Evolutionary conservation across 306 rosid genomes (phyloP), one percentile per base, ranked within the genome.

Genomic region (Ceratonia siliqua): DNA sequence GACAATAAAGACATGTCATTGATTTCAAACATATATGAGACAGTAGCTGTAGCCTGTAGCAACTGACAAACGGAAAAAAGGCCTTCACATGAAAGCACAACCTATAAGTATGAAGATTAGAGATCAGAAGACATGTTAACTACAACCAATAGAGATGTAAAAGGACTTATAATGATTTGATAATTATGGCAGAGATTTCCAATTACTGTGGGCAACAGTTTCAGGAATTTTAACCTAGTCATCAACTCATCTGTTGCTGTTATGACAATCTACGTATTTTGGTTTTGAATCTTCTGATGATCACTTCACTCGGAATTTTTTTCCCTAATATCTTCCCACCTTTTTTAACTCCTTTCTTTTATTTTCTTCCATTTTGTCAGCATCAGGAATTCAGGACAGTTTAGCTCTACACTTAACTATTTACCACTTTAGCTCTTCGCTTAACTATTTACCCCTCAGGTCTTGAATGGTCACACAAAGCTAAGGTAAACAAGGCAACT

Each of bases 21-120:
- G 43, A 33, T 17, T 30, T 33, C 6, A 70, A 56, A 41, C 61
- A 57, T 22, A 50, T 11, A 63, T 5, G 30, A 9, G 33, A 17
- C 71, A 72, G 50, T 10, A 57, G 86, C 70, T 62, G 75, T 45
- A 50, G 57, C 61, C 70, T 62, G 75, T 45, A 50, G 57, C 61
- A 68, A 61, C 53, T 62, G 66, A 70, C 14, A n/a, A 71, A 27
- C 64, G 57, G 33, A 45, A 11, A 13, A 62, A 42, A 14, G 30
- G 61, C 74, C 45, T 55, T 71, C 67, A 70, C 35, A 48, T 49
- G 70, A 27, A 71, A 38, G 54, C 30, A 50, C 17, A 35, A 59
- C 28, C 17, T 28, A 46, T 36, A 9, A 46, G 35, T n/a, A 49
- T 36, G 63, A 66, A 64, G 59, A 28, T 17, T 7, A 9, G 52